A percentile compares a stretch with the other conserved stretches of the same genome.
phyloP scores from a whole-genome alignment of 1,284 basidiomycete species.

The Ceratobasidium sp. region DNA sequence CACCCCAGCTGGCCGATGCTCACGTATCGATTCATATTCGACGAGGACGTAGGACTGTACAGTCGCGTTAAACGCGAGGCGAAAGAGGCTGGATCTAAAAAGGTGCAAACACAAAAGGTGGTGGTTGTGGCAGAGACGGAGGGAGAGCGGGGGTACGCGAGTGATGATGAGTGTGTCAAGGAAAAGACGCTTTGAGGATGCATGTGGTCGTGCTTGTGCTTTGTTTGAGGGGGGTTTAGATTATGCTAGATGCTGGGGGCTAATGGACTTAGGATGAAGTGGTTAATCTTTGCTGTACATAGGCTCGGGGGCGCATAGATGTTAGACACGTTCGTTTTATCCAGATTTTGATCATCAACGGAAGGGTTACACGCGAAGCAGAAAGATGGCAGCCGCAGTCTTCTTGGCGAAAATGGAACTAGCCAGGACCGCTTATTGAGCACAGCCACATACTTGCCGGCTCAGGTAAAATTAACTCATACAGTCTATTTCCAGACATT shows the following conservation, averaged over 20 bases:
- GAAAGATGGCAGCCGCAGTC: too few species aligned
- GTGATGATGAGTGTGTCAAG: constrained; percentile 20
- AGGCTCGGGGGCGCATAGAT: not conserved
- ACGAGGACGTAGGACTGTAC: constrained; percentile 80
- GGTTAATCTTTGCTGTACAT: constrained; percentile 13
- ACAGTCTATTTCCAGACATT: too few species aligned
- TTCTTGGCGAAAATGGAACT: too few species aligned
- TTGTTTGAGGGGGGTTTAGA: not conserved
- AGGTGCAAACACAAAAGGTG: not conserved
- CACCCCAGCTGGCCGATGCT: constrained; percentile 97
- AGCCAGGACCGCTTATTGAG: too few species aligned
- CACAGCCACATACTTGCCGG: too few species aligned
- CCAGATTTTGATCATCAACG: not conserved
- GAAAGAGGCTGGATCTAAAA: constrained; percentile 33
- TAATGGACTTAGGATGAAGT: not conserved
- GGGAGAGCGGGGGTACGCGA: constrained; percentile 34
- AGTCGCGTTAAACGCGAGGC: constrained; percentile 62
- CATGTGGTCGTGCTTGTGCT: not conserved
- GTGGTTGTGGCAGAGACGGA: not conserved
- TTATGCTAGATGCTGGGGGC: not conserved
- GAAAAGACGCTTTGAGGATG: not conserved
- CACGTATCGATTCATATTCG: constrained; percentile 92
- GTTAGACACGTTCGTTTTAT: not conserved
- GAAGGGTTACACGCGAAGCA: too few species aligned
- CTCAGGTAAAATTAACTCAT: too few species aligned